Base-by-base conservation (phyloP, 768 basidiomycete genomes). In the Mycena galericulata region DNA sequence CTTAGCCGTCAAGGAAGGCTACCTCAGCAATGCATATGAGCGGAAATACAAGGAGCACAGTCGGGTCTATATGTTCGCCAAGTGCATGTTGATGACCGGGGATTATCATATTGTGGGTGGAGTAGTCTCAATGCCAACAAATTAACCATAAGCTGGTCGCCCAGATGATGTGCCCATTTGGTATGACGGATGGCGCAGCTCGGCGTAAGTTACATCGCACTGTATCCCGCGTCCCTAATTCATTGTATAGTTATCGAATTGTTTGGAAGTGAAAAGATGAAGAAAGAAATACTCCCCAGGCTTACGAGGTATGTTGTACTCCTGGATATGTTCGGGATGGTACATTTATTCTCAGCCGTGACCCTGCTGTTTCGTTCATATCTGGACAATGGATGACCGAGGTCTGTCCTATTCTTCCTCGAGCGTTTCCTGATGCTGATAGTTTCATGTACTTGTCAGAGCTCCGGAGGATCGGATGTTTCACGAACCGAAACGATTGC, bases 381-480 rank as follows among this genome's bases (percentile, higher is more conserved):
- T 86, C 91, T 10, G 93, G 92, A 0, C 93, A 94, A 78, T 94
- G 92, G 92, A 92, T 92, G 92, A 93, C 92, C 8, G 91, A 93
- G 81, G 91, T 85, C 63, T 7, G 77, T 65, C 67, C 9, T 18
- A 69, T 69, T 51, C 40, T 77, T 75, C 1, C 75, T 79, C 11
- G 17, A 15, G 20, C 36, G 76, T 78, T 10, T 75, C 83, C 79
- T 70, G 67, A 81, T 75, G 75, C n/a, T 0, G 62, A 82, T 83
- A 82, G 80, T 80, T 15, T 15, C 40, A 38, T 24, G n/a, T n/a
- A n/a, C n/a, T n/a, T 9, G 56, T 38, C 50, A 91, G 90, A 86
- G 90, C n/a, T 86, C 91, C 11, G 92, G 92, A 38, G 90, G 91
- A 2, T 93, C 91, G 18, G 92, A 93, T 72, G 87, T 93, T 20